These are phyloP conservation scores for Gigaspora rosea DNA, from an alignment of 192 early-diverging fungal species.

Conservation along the genomic window DNA sequence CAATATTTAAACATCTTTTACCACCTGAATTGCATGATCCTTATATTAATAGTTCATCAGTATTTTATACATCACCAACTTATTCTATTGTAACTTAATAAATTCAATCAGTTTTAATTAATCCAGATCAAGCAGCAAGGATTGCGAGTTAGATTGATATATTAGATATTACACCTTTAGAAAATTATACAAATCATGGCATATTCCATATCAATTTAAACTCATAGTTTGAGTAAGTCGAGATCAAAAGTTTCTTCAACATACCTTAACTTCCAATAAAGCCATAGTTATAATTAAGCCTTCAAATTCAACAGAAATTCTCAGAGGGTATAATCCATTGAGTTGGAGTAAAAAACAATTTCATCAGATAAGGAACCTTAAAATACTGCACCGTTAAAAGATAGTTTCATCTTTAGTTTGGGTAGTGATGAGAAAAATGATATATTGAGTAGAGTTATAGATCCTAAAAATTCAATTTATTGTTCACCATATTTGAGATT, in stretches of 20 bases:
- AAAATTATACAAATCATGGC: not conserved
- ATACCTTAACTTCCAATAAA: not conserved
- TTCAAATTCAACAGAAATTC: not conserved
- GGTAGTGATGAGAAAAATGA: too few species aligned
- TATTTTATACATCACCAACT: too few species aligned
- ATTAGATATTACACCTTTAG: not conserved
- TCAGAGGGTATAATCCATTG: constrained; percentile 26
- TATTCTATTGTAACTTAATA: too few species aligned
- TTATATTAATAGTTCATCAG: too few species aligned
- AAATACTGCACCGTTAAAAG: constrained; percentile 4
- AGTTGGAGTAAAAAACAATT: constrained; percentile 17
- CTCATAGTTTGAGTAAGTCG: constrained; percentile 1
- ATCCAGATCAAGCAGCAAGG: constrained; percentile 12
- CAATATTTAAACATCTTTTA: too few species aligned
- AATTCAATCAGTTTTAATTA: too few species aligned
- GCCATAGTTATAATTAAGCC: constrained; percentile 16
- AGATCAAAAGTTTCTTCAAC: constrained; percentile 11
- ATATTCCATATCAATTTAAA: too few species aligned
- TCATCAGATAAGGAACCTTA: constrained; percentile 15
- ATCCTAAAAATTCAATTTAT: constrained; percentile 21
- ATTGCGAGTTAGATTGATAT: constrained; percentile 30
- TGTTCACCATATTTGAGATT: constrained; percentile 14
- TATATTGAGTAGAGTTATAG: constrained; percentile 13
- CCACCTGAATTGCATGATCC: too few species aligned
- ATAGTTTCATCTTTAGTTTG: constrained; percentile 28